Conservation (phyloP, 306 rosid genomes). For the Nissolia schottii region DNA sequence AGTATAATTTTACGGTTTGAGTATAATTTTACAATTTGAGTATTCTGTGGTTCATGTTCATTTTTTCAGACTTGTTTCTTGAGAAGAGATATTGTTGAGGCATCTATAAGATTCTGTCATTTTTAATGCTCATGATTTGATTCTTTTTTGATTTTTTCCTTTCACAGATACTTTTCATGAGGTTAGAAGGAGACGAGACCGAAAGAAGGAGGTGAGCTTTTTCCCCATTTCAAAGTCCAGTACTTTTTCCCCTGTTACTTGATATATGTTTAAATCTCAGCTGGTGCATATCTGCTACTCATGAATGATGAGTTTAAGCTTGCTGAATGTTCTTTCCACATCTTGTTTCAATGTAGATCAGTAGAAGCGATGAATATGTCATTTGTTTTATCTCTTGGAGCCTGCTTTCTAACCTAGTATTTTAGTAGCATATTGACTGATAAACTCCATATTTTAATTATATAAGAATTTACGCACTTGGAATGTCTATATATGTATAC, state of each 20-base stretch:
- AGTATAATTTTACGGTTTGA: not conserved
- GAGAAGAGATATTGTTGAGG: not conserved
- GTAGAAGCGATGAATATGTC: too few relatives aligned
- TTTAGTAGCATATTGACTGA: too few relatives aligned
- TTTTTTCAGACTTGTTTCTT: not conserved
- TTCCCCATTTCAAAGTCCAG: not conserved
- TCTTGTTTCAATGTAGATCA: too few relatives aligned
- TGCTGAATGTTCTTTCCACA: too few relatives aligned
- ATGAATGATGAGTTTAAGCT: not conserved
- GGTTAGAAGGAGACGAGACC: constrained; percentile 62
- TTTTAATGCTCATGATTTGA: not conserved
- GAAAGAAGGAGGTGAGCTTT: constrained; percentile 65
- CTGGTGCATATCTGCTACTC: not conserved
- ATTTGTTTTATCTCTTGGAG: too few relatives aligned
- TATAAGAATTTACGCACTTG: not conserved
- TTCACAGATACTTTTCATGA: constrained; percentile 79
- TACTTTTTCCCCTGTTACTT: not conserved
- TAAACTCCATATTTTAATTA: not conserved
- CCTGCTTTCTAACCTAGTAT: not conserved
- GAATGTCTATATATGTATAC: not conserved
- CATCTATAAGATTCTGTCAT: not conserved
- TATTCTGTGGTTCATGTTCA: not conserved
- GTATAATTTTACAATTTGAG: too few relatives aligned
- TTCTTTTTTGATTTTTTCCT: not conserved
- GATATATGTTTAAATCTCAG: not conserved